Evolutionary conservation across 1,139 yeast genomes (phyloP), one percentile per base, ranked within the genome.

Genomic region (Suhomyces bokatorum): DNA sequence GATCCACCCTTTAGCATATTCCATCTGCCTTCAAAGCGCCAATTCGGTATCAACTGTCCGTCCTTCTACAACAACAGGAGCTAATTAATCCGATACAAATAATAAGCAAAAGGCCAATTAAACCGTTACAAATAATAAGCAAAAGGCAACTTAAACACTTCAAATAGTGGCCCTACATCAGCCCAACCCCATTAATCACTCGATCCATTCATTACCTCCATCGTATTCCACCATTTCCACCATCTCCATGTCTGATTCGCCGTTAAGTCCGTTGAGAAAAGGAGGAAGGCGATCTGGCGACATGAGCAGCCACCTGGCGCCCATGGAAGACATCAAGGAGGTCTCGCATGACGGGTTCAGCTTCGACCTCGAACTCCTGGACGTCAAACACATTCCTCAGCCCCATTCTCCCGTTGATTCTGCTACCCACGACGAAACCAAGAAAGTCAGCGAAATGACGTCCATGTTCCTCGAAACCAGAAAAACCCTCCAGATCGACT

Each of bases 401-500:
- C 32, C 27, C 3, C 13, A 8, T 4, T 17, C 33, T 6, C 42
- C 32, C 8, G 37, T n/a, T 6, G 37, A 39, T 8, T 27, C 42
- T n/a, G 34, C 32, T 11, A 20, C 42, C 11, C 32, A 32, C 10
- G 56, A 52, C 14, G 59, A 63, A 17, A 33, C 62, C 22, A 69
- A 64, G 44, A 75, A 70, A 43, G 76, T 74, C 0, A 69, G 70
- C 0, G 78, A 76, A 43, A 51, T 78, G 22, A 67, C 80, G 0
- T 57, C 69, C 9, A 58, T 75, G 13, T 63, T 76, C 33, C 49
- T 78, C 10, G 79, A 77, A 46, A 66, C 77, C 32, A 58, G 80
- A 36, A 67, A 64, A 46, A 60, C 70, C 1, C 62, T 78, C 35
- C 69, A 70, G 55, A 66, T 68, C 2, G 78, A 74, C 39, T 63